phyloP scores from a whole-genome alignment of 2,329 filamentous ascomycete genomes.

The Cadophora gregata region DNA sequence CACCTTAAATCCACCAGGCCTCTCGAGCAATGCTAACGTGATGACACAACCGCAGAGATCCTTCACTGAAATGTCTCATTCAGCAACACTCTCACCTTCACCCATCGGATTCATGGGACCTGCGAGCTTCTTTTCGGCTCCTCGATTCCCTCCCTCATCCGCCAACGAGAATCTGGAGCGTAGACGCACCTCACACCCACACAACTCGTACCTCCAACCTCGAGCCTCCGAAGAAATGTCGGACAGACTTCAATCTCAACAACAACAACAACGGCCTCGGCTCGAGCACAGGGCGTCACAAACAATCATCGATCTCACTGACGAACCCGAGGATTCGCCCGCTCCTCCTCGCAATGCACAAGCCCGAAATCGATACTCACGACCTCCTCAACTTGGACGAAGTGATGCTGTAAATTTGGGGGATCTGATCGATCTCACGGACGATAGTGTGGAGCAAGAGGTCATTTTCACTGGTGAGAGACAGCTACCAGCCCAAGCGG shows the following conservation, averaged over 20 bases:
- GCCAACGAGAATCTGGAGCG: constrained; percentile 27
- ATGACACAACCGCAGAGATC: constrained; percentile 36
- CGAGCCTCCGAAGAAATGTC: constrained; percentile 37
- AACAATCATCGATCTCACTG: constrained; percentile 44
- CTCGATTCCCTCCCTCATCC: constrained; percentile 22
- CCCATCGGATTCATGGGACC: constrained; percentile 34
- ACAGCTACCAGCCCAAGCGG: constrained; percentile 31
- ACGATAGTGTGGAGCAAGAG: constrained; percentile 50
- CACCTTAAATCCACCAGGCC: constrained; percentile 4
- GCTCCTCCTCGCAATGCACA: not conserved
- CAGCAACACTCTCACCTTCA: constrained; percentile 39
- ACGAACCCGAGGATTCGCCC: constrained; percentile 39
- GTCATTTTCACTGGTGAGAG: constrained; percentile 42
- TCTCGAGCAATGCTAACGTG: constrained; percentile 24
- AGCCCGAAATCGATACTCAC: constrained; percentile 25
- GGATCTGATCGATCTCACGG: constrained; percentile 60
- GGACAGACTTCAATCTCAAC: constrained; percentile 29
- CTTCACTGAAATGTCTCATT: constrained; percentile 41
- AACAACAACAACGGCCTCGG: constrained; percentile 31
- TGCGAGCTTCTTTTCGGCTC: constrained; percentile 26
- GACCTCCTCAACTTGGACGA: constrained; percentile 40
- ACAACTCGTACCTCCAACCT: constrained; percentile 33
- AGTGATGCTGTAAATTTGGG: constrained; percentile 37
- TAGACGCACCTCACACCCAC: constrained; percentile 40
- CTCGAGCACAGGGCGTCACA: constrained; percentile 39